Conservation (phyloP, 495 filamentous ascomycete species). For the Rostrohypoxylon terebratum region DNA sequence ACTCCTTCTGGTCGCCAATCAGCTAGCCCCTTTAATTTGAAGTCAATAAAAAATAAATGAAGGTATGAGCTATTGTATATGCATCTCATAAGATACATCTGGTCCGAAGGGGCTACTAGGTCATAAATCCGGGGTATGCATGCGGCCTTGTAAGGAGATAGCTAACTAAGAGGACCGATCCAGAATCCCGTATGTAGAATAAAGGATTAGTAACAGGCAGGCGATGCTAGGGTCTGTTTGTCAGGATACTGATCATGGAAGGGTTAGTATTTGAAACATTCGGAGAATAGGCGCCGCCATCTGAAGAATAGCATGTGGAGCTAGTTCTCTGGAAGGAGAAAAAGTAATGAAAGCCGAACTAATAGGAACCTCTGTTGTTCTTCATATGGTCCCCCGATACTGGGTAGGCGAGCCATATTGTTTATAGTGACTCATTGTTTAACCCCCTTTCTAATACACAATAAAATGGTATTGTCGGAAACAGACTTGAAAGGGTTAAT, state of each 20-base stretch:
- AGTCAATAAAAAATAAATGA: constrained; percentile 11
- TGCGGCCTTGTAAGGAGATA: background rate
- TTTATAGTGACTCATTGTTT: background rate
- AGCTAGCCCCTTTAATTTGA: constrained; percentile 7
- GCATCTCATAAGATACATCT: background rate
- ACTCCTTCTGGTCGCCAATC: constrained; percentile 24
- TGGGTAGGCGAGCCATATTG: too few relatives aligned
- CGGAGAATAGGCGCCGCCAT: background rate
- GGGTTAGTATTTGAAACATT: constrained; percentile 3
- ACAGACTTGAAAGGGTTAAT: too few relatives aligned
- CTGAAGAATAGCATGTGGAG: constrained; percentile 19
- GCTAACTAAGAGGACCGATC: too few relatives aligned
- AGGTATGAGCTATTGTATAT: background rate
- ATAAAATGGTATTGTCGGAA: too few relatives aligned
- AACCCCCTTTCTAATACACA: too few relatives aligned
- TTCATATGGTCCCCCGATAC: too few relatives aligned
- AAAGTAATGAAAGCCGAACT: too few relatives aligned
- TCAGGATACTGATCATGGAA: constrained; percentile 11
- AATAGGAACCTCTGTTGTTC: too few relatives aligned
- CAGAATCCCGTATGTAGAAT: background rate
- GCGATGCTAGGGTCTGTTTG: constrained; percentile 20
- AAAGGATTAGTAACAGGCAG: background rate
- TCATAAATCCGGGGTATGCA: constrained; percentile 2
- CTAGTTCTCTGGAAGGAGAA: too few relatives aligned
- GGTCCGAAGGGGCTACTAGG: constrained; percentile 18